Conservation (phyloP, 768 basidiomycete genomes). For the Suillus cothurnatus region DNA sequence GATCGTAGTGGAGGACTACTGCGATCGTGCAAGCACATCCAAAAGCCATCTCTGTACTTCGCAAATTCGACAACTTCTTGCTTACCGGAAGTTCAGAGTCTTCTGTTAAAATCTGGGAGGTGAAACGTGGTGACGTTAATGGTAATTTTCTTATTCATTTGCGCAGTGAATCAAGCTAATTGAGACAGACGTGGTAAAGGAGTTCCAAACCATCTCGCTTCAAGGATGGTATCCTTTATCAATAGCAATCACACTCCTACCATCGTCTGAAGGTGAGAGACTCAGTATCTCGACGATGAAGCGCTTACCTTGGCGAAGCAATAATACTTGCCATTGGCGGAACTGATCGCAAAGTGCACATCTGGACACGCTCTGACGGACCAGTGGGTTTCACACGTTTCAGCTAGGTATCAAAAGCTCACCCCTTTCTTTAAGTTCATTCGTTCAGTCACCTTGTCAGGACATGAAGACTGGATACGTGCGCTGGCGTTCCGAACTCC, state of each 20-base stretch:
- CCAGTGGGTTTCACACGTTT: slow-evolving; percentile 39
- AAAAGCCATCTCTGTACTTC: slow-evolving; percentile 70
- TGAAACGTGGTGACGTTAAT: slow-evolving; percentile 32
- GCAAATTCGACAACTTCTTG: slow-evolving; percentile 48
- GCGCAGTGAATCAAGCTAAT: slow-evolving; percentile 11
- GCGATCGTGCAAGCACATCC: slow-evolving; percentile 59
- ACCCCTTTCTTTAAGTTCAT: slow-evolving; percentile 48
- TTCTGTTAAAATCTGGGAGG: slow-evolving; percentile 72
- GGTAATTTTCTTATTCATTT: slow-evolving; percentile 24
- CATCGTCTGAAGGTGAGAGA: slow-evolving; percentile 61
- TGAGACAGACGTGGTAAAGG: slow-evolving; percentile 38
- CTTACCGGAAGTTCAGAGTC: slow-evolving; percentile 87
- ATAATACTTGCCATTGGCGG: slow-evolving; percentile 77
- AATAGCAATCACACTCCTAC: slow-evolving; percentile 63
- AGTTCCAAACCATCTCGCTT: slow-evolving; percentile 62
- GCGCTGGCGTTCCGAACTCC: slow-evolving; percentile 64
- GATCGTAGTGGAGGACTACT: slow-evolving; percentile 57
- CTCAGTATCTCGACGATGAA: neutral
- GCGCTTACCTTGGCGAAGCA: slow-evolving; percentile 36
- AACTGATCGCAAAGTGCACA: slow-evolving; percentile 79
- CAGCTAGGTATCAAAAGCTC: slow-evolving; percentile 4
- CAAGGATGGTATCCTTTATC: slow-evolving; percentile 76
- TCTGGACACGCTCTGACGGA: slow-evolving; percentile 71
- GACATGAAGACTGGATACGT: slow-evolving; percentile 97
- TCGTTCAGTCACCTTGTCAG: slow-evolving; percentile 59